A percentile compares a stretch with the other conserved stretches of the same genome.
Conservation (phyloP, 208 protist species). For the Trypanosomatidae sp. region DNA sequence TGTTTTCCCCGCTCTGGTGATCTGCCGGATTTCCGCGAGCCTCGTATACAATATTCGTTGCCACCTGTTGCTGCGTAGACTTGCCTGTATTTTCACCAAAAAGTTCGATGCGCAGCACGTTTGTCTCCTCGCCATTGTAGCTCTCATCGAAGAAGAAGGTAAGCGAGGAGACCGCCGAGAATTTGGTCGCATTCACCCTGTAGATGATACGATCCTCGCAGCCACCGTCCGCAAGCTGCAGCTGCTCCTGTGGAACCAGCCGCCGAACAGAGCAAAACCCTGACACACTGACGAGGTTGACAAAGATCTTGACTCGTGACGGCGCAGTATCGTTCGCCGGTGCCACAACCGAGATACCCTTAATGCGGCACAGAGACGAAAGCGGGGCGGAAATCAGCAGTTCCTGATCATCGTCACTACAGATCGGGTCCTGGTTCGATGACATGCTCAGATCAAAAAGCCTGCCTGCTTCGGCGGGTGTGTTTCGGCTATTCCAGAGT, state of each 20-base stretch:
- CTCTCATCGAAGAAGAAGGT: slow-evolving; percentile 79
- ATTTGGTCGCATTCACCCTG: slow-evolving; percentile 70
- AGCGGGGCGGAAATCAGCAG: slow-evolving; percentile 75
- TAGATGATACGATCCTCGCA: slow-evolving; percentile 77
- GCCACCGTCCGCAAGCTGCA: slow-evolving; percentile 59
- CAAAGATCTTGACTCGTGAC: slow-evolving; percentile 74
- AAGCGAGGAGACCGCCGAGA: slow-evolving; percentile 47
- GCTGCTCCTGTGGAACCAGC: slow-evolving; percentile 71
- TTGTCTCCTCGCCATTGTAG: slow-evolving; percentile 69
- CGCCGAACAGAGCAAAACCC: slow-evolving; percentile 82
- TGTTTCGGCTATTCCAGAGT: slow-evolving; percentile 69
- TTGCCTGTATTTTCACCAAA: slow-evolving; percentile 75
- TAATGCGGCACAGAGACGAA: slow-evolving; percentile 54
- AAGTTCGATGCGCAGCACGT: slow-evolving; percentile 81
- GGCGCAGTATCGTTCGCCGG: slow-evolving; percentile 59
- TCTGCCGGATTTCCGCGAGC: slow-evolving; percentile 82
- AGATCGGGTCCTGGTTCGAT: slow-evolving; percentile 63
- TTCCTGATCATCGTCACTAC: slow-evolving; percentile 83
- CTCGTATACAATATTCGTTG: slow-evolving; percentile 89
- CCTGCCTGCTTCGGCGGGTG: slow-evolving; percentile 38
- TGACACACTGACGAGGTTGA: slow-evolving; percentile 55
- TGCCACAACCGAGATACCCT: slow-evolving; percentile 64
- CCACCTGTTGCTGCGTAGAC: slow-evolving; percentile 61
- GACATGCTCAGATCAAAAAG: slow-evolving; percentile 51
- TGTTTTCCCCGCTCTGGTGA: slow-evolving; percentile 57